A percentile compares a stretch with the other conserved stretches of the same genome.
Evolutionary conservation across 345 rosid species (phyloP).

Genomic region (Excoecaria agallocha): DNA sequence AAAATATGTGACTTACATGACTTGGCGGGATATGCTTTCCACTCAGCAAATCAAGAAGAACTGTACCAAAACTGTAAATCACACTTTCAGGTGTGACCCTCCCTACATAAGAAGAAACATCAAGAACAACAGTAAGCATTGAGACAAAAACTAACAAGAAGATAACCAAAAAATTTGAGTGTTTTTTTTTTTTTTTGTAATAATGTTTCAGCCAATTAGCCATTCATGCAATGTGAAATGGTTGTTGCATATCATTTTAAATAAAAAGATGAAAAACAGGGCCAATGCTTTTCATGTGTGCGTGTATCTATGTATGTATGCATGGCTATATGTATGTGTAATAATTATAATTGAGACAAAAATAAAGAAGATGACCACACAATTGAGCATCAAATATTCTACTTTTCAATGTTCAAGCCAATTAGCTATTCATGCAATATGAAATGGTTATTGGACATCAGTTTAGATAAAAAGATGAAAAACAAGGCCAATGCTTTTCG

Average conservation of each 20-base stretch:
- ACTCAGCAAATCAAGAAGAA: conserved; percentile 67
- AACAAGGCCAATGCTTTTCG: neutral
- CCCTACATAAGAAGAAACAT: conserved; percentile 37
- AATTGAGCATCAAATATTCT: neutral
- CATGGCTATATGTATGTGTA: too few relatives aligned
- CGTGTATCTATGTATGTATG: neutral
- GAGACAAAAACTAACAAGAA: conserved; percentile 9
- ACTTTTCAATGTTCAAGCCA: neutral
- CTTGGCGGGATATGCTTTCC: conserved; percentile 85
- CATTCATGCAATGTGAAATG: neutral
- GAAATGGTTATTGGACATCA: neutral
- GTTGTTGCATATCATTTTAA: neutral
- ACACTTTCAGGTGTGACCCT: conserved; percentile 77
- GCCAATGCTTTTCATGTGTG: neutral
- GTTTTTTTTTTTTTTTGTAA: too few relatives aligned
- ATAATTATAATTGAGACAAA: too few relatives aligned
- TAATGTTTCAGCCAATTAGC: neutral
- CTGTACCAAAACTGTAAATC: conserved; percentile 69
- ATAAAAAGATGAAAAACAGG: neutral
- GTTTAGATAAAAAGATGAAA: neutral
- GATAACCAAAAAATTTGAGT: neutral
- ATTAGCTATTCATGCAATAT: neutral
- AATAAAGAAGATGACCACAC: conserved; percentile 3
- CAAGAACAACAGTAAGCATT: conserved; percentile 5
- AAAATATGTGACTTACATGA: conserved; percentile 52